Evolutionary conservation across 2,329 filamentous ascomycete species (phyloP), one percentile per base, ranked within the genome.

Genomic region (Colletotrichum filicis): DNA sequence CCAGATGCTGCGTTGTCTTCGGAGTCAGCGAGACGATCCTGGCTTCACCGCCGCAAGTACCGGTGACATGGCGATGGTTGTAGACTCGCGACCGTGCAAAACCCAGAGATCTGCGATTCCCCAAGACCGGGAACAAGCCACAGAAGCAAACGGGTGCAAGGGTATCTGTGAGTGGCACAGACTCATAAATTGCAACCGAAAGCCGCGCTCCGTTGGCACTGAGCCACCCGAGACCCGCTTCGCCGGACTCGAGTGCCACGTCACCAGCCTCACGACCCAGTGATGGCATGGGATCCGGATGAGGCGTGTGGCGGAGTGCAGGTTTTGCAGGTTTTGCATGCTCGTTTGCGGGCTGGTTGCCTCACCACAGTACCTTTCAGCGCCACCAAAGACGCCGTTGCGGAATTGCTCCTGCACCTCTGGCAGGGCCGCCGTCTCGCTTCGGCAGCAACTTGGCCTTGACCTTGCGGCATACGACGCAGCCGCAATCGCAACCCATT

Each of bases 301-400:
- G 73, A 74, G 73, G 68, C 73, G 68, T 74, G 74, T 75, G 74
- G 74, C 74, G 74, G 69, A 75, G 74, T 74, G 59, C 73, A 69
- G 46, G 46, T 53, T 63, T 61, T 63, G 32, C 57, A 26, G 66
- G 49, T 61, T 32, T 57, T 37, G 62, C 42, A 68, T 57, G 37
- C 30, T 26, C 66, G 56, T 73, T 73, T 61, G 61, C 63, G 66
- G 7, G 65, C 63, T 58, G 71, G 62, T 53, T 75, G 66, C 71
- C 71, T 74, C 63, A 58, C 52, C 56, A 66, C 67, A 35, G 71
- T 73, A 22, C 16, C 66, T 46, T 49, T 37, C 16, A 68, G 32
- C 67, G 74, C 69, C 73, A 68, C 73, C 61, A 60, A 42, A 22
- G 49, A 53, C 53, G 68, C 68, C 56, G 60, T 46, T 68, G 55